Base-by-base conservation (phyloP, 441 rosid species). In the Geranium incanum region DNA sequence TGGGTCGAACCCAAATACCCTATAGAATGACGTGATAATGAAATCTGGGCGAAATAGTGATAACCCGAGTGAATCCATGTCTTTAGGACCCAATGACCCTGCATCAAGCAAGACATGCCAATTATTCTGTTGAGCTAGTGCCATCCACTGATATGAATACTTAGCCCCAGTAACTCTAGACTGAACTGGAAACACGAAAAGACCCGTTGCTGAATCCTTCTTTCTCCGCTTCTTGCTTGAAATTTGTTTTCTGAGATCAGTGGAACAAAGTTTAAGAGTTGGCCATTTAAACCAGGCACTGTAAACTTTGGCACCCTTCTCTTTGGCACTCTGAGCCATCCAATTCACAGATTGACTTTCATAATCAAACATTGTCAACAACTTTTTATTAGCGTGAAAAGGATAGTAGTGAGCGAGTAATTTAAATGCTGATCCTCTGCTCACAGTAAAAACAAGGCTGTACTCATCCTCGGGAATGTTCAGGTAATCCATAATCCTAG, bases 71-170 rank as follows among this genome's bases (percentile, higher is more conserved):
- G 98, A 94, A 70, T 94, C 98, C 98, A 94, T 94, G 76, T 94
- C 98, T 74, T 94, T 94, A 2, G 98, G 98, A 80, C 98, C 97
- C 77, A 94, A 79, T 39, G 98, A 85, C 11, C 98, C 98, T 66
- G 98, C 96, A 69, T 94, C 98, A 77, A 94, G 96, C 82, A 94
- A 82, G 73, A 94, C 98, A 74, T 94, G 98, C 98, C 97, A 94
- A 74, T 87, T 84, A 72, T 92, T 94, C 81, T 92, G 99, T 78
- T 94, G 99, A 72, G 99, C 99, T 63, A 89, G 78, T 18, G 97
- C 97, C 99, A 94, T 94, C 99, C 99, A 94, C 41, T 94, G 99
- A 75, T 94, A 94, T 0, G 98, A 94, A 76, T 94, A 94, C 80
- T 94, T 94, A 2, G 97, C 79, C 6, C 99, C 99, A 0, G 97